A percentile compares a stretch with the other conserved stretches of the same genome.
Conservation (phyloP, 495 filamentous ascomycete species). For the Xylaria longipes region DNA sequence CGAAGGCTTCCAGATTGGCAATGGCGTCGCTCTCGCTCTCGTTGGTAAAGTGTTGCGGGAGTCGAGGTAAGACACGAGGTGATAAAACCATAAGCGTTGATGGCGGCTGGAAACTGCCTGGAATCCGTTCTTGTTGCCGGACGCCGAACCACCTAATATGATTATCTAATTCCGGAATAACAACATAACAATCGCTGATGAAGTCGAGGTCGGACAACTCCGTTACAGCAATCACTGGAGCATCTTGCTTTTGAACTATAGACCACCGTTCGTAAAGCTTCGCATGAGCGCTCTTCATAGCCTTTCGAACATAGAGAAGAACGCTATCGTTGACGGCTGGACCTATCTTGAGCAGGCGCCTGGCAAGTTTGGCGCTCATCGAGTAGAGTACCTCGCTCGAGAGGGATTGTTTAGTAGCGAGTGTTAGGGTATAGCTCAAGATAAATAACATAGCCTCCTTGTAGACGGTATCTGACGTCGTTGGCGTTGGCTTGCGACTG, state of each 20-base stretch:
- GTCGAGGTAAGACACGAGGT: slow-evolving; percentile 1
- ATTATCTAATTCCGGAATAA: slow-evolving; percentile 21
- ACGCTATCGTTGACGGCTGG: not conserved
- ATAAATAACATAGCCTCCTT: slow-evolving; percentile 63
- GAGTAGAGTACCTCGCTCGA: slow-evolving; percentile 43
- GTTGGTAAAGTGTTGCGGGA: not conserved
- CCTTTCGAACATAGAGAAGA: slow-evolving; percentile 4
- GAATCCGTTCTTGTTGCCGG: not conserved
- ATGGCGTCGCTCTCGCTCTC: not conserved
- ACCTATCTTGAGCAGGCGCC: slow-evolving; percentile 54
- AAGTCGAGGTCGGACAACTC: slow-evolving; percentile 6
- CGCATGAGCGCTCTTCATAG: not conserved
- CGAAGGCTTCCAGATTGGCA: slow-evolving; percentile 12
- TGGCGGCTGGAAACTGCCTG: not conserved
- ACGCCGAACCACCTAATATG: slow-evolving; percentile 3
- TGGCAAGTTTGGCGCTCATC: slow-evolving; percentile 59
- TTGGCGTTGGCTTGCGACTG: not conserved
- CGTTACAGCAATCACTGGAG: not conserved
- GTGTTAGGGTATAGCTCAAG: slow-evolving; percentile 48
- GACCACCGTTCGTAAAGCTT: slow-evolving; percentile 14
- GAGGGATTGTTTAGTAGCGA: slow-evolving; percentile 17
- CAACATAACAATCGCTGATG: not conserved
- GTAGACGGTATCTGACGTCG: slow-evolving; percentile 43
- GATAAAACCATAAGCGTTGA: slow-evolving; percentile 1
- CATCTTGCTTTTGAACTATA: slow-evolving; percentile 4